These are phyloP conservation scores for Scheffersomyces titani DNA, from an alignment of 1,139 yeast genomes.

Conservation along the genomic window DNA sequence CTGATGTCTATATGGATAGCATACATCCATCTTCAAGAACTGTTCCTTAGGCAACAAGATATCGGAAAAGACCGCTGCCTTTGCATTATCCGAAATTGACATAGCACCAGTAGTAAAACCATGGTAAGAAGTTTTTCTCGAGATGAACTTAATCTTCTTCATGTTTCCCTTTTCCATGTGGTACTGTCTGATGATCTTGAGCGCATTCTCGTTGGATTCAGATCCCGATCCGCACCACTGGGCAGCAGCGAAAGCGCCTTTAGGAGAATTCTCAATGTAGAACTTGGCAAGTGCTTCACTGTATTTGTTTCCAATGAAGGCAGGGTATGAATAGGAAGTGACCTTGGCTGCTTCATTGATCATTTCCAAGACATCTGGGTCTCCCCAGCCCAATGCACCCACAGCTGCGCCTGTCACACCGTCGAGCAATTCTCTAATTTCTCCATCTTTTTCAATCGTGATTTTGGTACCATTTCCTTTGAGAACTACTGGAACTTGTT, in stretches of 20 bases:
- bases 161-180: constrained; percentile 51
- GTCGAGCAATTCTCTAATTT: constrained; percentile 43
- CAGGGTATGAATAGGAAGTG: constrained; percentile 48
- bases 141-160: constrained; percentile 50
- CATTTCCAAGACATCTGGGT: constrained; percentile 49
- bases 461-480: constrained; percentile 52
- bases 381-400: constrained; percentile 61
- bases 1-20: constrained; percentile 53
- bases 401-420: constrained; percentile 70
- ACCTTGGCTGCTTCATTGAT: constrained; percentile 51
- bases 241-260: constrained; percentile 55
- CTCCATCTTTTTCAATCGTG: constrained; percentile 49
- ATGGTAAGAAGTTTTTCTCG: constrained; percentile 58
- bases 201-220: constrained; percentile 60
- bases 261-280: constrained; percentile 53
- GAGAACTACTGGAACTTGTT: constrained; percentile 42
- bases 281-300: constrained; percentile 56
- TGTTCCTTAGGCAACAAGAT: constrained; percentile 41
- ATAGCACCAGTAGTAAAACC: constrained; percentile 60
- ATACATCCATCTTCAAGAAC: constrained; percentile 47
- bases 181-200: constrained; percentile 59
- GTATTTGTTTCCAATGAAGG: constrained; percentile 40
- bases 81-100: constrained; percentile 46
- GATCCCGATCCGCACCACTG: constrained; percentile 63
- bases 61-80: constrained; percentile 43